A percentile compares a stretch with the other conserved stretches of the same genome.
These are phyloP conservation scores for Zizania palustris DNA, from an alignment of 202 grass and related monocot species.

Conservation along the genomic window DNA sequence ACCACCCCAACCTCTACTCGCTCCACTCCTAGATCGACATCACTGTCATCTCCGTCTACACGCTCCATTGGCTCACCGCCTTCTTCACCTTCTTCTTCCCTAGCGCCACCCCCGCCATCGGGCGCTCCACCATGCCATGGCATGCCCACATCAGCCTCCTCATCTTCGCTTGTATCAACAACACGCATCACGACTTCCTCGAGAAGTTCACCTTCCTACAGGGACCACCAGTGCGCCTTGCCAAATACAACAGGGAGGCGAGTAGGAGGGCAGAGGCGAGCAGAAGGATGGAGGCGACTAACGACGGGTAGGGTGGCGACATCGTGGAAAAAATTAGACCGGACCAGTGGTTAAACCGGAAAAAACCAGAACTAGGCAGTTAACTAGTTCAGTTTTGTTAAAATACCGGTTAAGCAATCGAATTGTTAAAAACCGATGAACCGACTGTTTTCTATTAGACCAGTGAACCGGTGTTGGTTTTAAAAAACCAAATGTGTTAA, in stretches of 20 bases:
- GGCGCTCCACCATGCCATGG: slow-evolving; percentile 49
- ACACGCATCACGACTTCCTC: slow-evolving; percentile 52
- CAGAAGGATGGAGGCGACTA: too few species aligned
- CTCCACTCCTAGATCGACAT: slow-evolving; percentile 79
- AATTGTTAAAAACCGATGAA: too few species aligned
- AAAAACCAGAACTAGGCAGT: too few species aligned
- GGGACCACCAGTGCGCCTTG: not conserved
- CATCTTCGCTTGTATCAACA: slow-evolving; percentile 49
- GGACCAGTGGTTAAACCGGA: too few species aligned
- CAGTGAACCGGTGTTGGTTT: too few species aligned
- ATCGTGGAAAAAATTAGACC: too few species aligned
- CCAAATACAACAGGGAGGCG: slow-evolving; percentile 55
- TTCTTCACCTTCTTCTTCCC: slow-evolving; percentile 78
- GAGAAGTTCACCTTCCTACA: slow-evolving; percentile 74
- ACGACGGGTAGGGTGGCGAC: too few species aligned
- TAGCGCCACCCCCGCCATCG: slow-evolving; percentile 14
- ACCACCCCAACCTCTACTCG: slow-evolving; percentile 69
- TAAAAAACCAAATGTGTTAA: too few species aligned
- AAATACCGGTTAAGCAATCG: too few species aligned
- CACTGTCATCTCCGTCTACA: slow-evolving; percentile 59
- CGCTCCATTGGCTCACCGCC: slow-evolving; percentile 59
- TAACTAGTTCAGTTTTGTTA: too few species aligned
- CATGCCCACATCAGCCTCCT: slow-evolving; percentile 57
- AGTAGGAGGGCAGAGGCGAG: too few species aligned
- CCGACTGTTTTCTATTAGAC: too few species aligned